Conservation (phyloP, 73 alveolate genomes). For the Durusdinium trenchii region DNA sequence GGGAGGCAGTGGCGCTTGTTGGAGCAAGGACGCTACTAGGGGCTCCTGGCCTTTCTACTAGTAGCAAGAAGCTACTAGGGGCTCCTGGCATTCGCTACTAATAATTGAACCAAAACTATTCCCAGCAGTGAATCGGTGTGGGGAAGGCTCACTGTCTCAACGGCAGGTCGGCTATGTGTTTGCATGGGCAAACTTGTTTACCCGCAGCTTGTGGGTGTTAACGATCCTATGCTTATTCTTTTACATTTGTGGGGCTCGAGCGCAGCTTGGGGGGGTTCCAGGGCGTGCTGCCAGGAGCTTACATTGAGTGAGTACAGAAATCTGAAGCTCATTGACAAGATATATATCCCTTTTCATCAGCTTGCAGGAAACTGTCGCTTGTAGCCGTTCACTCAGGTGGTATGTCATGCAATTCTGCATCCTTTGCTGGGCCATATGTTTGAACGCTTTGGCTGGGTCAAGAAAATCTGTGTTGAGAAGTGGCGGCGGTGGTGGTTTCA, state of each 20-base stretch:
- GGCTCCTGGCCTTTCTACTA: too few species aligned
- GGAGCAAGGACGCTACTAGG: neutral
- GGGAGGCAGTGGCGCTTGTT: slow-evolving; percentile 16
- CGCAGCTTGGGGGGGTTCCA: slow-evolving; percentile 82
- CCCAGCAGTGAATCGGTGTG: neutral
- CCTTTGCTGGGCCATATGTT: slow-evolving; percentile 78
- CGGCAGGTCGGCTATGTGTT: slow-evolving; percentile 80
- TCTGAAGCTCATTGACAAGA: neutral
- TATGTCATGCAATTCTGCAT: slow-evolving; percentile 72
- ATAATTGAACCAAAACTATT: neutral
- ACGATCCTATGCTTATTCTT: slow-evolving; percentile 52
- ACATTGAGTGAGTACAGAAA: neutral
- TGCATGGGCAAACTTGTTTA: slow-evolving; percentile 67
- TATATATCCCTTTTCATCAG: neutral
- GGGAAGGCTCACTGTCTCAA: neutral
- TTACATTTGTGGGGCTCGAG: slow-evolving; percentile 69
- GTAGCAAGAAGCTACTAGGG: too few species aligned
- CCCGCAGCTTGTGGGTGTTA: slow-evolving; percentile 65
- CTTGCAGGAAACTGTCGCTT: neutral
- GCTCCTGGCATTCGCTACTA: too few species aligned
- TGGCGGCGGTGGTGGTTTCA: slow-evolving; percentile 52
- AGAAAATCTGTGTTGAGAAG: slow-evolving; percentile 74
- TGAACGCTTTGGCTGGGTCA: slow-evolving; percentile 55
- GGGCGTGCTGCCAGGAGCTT: slow-evolving; percentile 49
- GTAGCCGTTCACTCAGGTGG: slow-evolving; percentile 37